A percentile compares a stretch with the other conserved stretches of the same genome.
Conservation (phyloP, 768 basidiomycete species). For the Strobilomyces echinocephalus region DNA sequence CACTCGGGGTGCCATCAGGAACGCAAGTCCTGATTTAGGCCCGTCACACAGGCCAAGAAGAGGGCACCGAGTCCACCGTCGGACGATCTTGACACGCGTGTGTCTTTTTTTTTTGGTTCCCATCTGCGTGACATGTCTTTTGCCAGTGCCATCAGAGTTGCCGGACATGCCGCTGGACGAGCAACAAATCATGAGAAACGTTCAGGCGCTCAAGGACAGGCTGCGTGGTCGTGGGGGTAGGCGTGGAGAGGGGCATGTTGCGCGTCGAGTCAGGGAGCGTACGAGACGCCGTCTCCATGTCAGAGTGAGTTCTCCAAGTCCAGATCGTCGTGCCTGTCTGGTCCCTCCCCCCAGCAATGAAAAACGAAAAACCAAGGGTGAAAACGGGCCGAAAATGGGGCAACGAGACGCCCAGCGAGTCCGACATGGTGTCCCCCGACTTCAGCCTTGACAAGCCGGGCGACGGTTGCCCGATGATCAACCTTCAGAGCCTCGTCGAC, state of each 20-base stretch:
- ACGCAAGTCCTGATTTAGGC: constrained; percentile 60
- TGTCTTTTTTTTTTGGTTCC: constrained; percentile 6
- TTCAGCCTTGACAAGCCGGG: constrained; percentile 65
- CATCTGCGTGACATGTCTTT: background rate
- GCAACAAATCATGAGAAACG: constrained; percentile 88
- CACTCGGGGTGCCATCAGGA: constrained; percentile 43
- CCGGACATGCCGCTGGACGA: constrained; percentile 62
- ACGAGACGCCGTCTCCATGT: constrained; percentile 56
- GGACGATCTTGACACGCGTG: constrained; percentile 58
- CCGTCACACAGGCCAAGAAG: constrained; percentile 31
- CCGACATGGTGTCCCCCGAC: constrained; percentile 91
- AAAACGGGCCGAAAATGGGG: constrained; percentile 92
- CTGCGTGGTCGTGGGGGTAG: constrained; percentile 71
- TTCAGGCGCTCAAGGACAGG: constrained; percentile 82
- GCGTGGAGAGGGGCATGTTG: constrained; percentile 44
- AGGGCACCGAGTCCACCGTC: constrained; percentile 45
- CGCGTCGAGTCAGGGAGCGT: constrained; percentile 52
- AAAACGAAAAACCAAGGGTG: constrained; percentile 57
- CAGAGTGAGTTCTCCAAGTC: constrained; percentile 54
- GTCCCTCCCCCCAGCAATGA: constrained; percentile 51
- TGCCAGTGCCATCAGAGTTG: constrained; percentile 44
- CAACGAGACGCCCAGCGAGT: constrained; percentile 69
- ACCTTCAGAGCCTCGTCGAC: constrained; percentile 63
- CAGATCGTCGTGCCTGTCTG: background rate
- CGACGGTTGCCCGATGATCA: constrained; percentile 34